These are phyloP conservation scores for Boletellus emodensis DNA, from an alignment of 768 basidiomycete genomes.

Conservation along the genomic window DNA sequence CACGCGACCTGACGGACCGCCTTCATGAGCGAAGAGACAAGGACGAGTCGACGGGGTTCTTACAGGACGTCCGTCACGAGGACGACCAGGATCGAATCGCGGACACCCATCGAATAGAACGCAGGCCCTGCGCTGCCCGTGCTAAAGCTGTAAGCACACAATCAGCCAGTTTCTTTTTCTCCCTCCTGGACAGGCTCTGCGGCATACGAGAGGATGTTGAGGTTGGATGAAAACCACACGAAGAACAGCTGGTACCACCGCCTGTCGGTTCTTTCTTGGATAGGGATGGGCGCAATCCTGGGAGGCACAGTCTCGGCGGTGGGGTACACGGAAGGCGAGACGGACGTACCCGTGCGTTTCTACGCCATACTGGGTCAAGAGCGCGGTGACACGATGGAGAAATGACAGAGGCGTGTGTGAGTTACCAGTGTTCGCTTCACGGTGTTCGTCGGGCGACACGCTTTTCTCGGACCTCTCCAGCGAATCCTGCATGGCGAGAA, in stretches of 20 bases:
- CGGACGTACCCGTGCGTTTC: constrained; percentile 39
- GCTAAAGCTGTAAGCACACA: constrained; percentile 36
- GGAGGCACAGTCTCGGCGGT: not conserved
- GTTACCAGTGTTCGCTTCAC: not conserved
- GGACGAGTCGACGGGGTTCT: constrained; percentile 3
- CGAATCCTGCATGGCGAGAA: not conserved
- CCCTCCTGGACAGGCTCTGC: too few relatives aligned
- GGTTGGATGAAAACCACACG: constrained; percentile 47
- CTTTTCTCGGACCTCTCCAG: constrained; percentile 3
- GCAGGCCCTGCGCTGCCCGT: constrained; percentile 50
- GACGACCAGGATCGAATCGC: constrained; percentile 39
- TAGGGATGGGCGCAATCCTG: constrained; percentile 39
- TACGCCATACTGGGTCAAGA: constrained; percentile 35
- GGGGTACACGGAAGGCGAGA: not conserved
- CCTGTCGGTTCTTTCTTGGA: constrained; percentile 35
- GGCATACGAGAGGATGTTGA: constrained; percentile 42
- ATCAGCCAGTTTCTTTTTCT: not conserved
- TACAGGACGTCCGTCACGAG: constrained; percentile 45
- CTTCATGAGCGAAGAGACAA: constrained; percentile 1
- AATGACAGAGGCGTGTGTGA: constrained; percentile 5
- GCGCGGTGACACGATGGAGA: constrained; percentile 21
- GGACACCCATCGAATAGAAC: constrained; percentile 43
- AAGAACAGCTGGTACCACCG: constrained; percentile 47
- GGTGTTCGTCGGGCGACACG: not conserved
- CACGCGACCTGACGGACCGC: constrained; percentile 26